phyloP scores from a whole-genome alignment of 1,284 basidiomycete genomes.

The Puccinia hordei region DNA sequence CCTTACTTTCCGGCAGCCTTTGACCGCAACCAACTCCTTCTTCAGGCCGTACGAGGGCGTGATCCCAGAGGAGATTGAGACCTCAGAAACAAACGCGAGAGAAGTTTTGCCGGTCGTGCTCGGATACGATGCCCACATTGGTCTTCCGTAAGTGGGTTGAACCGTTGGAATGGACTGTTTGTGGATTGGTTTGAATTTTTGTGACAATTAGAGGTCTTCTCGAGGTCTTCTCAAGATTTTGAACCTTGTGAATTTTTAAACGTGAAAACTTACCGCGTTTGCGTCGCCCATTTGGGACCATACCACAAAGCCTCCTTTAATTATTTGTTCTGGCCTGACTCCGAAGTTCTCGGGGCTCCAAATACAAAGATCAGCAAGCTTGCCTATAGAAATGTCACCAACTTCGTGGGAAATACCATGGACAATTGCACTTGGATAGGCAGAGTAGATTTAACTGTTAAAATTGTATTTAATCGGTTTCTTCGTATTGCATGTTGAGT shows the following conservation, averaged over 20 bases:
- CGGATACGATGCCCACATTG: conserved; percentile 84
- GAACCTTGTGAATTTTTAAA: not conserved
- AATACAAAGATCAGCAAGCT: conserved; percentile 87
- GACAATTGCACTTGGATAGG: conserved; percentile 75
- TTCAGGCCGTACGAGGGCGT: conserved; percentile 67
- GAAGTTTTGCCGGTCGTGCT: conserved; percentile 77
- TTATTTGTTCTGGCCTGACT: conserved; percentile 82
- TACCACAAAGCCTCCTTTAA: conserved; percentile 91
- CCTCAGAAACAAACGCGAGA: conserved; percentile 78
- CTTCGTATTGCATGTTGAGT: not conserved
- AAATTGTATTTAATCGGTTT: not conserved
- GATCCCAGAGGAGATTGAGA: conserved; percentile 64
- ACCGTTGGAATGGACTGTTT: conserved; percentile 80
- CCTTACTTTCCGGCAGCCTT: conserved; percentile 71
- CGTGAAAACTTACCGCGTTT: conserved; percentile 54
- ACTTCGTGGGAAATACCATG: conserved; percentile 88
- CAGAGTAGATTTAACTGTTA: not conserved
- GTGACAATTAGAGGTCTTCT: not conserved
- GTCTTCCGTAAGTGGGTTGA: conserved; percentile 76
- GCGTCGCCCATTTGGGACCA: conserved; percentile 68
- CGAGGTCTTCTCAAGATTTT: not conserved
- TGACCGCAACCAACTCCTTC: conserved; percentile 76
- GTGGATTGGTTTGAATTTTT: not conserved
- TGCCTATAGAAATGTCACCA: conserved; percentile 79
- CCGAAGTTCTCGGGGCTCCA: conserved; percentile 95